A percentile compares a stretch with the other conserved stretches of the same genome.
Conservation (phyloP, 2,329 filamentous ascomycete species). For the Thelonectria rubi region DNA sequence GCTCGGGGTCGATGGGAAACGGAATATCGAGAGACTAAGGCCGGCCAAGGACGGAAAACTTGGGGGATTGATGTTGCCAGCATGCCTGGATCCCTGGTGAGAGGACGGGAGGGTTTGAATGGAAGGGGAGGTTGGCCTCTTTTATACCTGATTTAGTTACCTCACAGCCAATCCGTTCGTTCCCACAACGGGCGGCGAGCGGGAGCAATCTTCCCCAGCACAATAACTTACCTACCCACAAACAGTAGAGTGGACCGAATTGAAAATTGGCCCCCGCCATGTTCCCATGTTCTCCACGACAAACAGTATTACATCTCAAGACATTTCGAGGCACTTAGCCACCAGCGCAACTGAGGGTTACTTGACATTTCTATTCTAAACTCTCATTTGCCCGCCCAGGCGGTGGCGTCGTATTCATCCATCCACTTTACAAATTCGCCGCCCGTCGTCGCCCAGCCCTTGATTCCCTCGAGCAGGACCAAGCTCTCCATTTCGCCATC, state of each 20-base stretch:
- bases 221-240: neutral
- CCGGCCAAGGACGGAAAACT: neutral
- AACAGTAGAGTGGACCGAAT: too few species aligned
- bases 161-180: neutral
- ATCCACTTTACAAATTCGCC: conserved; percentile 57
- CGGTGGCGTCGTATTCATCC: conserved; percentile 54
- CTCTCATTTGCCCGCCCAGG: conserved; percentile 40
- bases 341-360: neutral
- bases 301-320: too few species aligned
- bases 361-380: neutral
- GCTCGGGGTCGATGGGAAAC: neutral
- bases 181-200: neutral
- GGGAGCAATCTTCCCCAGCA: neutral
- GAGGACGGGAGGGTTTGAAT: neutral
- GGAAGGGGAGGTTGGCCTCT: neutral
- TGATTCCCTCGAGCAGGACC: conserved; percentile 61
- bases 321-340: neutral
- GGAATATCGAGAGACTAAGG: neutral
- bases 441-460: conserved; percentile 61
- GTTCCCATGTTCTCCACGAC: too few species aligned
- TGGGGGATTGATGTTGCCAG: neutral
- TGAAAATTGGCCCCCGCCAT: too few species aligned
- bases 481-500: conserved; percentile 57
- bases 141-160: neutral
- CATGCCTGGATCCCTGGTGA: neutral